Conservation (phyloP, 2,329 filamentous ascomycete species). For the Monosporascus cannonballus region DNA sequence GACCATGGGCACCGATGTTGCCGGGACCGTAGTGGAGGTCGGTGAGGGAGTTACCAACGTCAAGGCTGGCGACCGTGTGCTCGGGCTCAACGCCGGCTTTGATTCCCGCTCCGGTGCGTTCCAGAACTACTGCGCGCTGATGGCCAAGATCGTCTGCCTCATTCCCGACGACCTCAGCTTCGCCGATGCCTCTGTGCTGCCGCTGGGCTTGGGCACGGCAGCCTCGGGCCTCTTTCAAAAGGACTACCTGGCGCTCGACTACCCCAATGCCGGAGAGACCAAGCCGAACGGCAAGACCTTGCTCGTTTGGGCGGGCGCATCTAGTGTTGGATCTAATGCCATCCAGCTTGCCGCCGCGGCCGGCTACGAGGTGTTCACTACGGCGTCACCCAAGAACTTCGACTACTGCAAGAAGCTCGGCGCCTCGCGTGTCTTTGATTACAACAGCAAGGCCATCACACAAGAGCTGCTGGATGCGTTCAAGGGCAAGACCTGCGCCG, state of each 20-base stretch:
- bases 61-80: conserved; percentile 27
- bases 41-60: conserved; percentile 18
- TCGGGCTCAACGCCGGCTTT: conserved; percentile 12
- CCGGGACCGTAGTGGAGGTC: conserved; percentile 25
- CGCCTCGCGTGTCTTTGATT: conserved; percentile 36
- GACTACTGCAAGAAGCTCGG: conserved; percentile 33
- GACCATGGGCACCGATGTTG: conserved; percentile 24
- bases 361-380: conserved; percentile 38
- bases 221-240: conserved; percentile 17
- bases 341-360: conserved; percentile 38
- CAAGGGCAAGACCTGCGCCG: conserved; percentile 11
- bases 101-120: conserved; percentile 15
- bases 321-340: conserved; percentile 37
- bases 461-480: conserved; percentile 22
- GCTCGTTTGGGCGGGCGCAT: conserved; percentile 41
- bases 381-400: conserved; percentile 34
- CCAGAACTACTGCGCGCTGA: conserved; percentile 19
- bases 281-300: conserved; percentile 25
- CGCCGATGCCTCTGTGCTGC: conserved; percentile 18
- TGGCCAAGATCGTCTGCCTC: background rate
- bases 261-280: background rate
- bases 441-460: conserved; percentile 24
- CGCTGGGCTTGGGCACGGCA: conserved; percentile 21
- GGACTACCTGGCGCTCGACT: conserved; percentile 13
- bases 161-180: conserved; percentile 16